Base-by-base conservation (phyloP, 108 stramenopile genomes). In the Skeletonema marinoi region DNA sequence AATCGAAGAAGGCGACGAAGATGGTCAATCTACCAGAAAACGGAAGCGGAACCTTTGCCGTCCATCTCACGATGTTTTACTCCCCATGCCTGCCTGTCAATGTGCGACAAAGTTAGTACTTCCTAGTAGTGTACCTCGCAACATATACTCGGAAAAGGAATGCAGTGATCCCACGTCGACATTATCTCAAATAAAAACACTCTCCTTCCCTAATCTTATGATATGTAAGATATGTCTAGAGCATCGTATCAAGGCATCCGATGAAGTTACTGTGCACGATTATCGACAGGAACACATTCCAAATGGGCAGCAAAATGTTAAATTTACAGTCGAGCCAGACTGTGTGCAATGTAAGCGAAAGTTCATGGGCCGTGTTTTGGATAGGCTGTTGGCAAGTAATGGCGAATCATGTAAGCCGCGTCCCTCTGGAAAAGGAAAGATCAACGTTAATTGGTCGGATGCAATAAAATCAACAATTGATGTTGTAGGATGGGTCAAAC, bases 401-500 rank as follows among this genome's bases (percentile, higher is more conserved):
- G 33, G 68, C 9, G 19, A 54, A 78, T 32, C 32, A 38, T 13
- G 4, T 50, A 6, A 2, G 44, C 7, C 10, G n/a, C 25, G 25
- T 31, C 14, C 29, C 4, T 25, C 44, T 69, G 59, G 61, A 50
- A 58, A 59, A 44, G 51, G 44, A 31, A 46, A 83, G 58, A 54
- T 29, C 14, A 42, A 46, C 16, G 62, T 50, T 19, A 36, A 70
- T 2, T 83, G 82, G 82, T 65, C 41, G 13, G 82, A 83, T 32
- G 77, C 73, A 32, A 68, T 83, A 2, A 68, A 74, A 38, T 50
- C 72, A 30, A 83, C 82, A 60, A 83, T 83, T 56, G 38, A 65
- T 16, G 21, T 83, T 19, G 76, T 83, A 29, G 76, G 76, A 46
- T 83, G 75, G 76, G 71, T 70, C 32, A 83, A 83, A 42, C 67